Conservation (phyloP, 345 rosid species). For the Clarkia xantiana region DNA sequence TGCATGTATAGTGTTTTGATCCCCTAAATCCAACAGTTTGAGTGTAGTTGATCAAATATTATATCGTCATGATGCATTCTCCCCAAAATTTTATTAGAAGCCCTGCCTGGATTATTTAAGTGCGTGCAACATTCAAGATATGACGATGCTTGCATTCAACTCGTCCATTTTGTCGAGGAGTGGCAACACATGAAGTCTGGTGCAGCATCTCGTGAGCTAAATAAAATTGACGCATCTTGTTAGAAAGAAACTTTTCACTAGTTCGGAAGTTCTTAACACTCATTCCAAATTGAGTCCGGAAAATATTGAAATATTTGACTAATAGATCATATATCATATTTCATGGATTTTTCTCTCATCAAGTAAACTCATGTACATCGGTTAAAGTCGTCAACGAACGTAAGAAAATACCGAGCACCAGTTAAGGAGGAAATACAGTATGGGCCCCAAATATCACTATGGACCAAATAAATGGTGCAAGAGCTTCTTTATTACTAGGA, state of each 20-base stretch:
- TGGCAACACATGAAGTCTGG: background rate
- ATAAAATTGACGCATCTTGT: background rate
- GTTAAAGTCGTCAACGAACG: background rate
- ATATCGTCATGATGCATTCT: no score
- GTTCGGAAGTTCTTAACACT: no score
- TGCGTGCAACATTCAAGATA: no score
- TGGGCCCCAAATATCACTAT: conserved; percentile 5
- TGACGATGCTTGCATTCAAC: background rate
- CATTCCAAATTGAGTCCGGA: background rate
- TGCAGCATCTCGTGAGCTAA: background rate
- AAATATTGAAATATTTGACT: background rate
- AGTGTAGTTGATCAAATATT: no score
- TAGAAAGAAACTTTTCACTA: background rate
- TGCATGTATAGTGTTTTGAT: no score
- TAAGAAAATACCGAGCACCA: background rate
- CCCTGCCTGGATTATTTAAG: no score
- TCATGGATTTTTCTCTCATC: background rate
- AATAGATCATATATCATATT: background rate
- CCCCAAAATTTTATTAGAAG: no score
- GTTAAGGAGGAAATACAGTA: background rate
- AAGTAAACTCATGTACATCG: background rate
- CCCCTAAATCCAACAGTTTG: no score
- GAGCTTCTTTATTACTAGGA: background rate
- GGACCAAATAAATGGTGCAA: background rate
- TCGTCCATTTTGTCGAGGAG: background rate